These are phyloP conservation scores for Pholiota conissans DNA, from an alignment of 768 basidiomycete genomes.

Conservation along the genomic window DNA sequence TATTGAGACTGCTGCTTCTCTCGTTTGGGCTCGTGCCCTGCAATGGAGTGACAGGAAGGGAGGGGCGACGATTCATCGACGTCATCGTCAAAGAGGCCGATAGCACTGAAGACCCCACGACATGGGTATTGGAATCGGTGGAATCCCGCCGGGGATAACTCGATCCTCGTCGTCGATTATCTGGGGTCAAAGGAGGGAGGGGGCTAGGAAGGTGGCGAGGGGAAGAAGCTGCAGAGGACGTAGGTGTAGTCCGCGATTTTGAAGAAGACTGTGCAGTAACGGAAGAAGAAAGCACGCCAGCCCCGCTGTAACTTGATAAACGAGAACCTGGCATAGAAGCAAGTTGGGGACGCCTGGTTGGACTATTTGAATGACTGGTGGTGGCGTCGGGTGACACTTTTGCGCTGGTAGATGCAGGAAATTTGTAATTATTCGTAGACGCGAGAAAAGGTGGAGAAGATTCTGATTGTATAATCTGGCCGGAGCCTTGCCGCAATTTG, in stretches of 20 bases:
- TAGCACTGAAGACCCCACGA: slow-evolving; percentile 40
- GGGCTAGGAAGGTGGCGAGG: slow-evolving; percentile 43
- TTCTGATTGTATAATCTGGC: slow-evolving; percentile 4
- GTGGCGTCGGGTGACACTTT: slow-evolving; percentile 7
- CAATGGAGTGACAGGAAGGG: slow-evolving; percentile 19
- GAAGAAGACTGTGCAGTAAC: slow-evolving; percentile 16
- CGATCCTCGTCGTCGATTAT: slow-evolving; percentile 33
- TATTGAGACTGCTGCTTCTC: slow-evolving; percentile 27
- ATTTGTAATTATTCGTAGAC: slow-evolving; percentile 10
- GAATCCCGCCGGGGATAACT: slow-evolving; percentile 39
- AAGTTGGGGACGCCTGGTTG: slow-evolving; percentile 17
- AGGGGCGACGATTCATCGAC: slow-evolving; percentile 14
- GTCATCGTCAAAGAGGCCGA: slow-evolving; percentile 39
- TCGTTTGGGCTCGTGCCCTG: slow-evolving; percentile 42
- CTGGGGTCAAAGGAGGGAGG: slow-evolving; percentile 45
- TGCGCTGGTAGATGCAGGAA: slow-evolving; percentile 11
- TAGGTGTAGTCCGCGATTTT: slow-evolving; percentile 38
- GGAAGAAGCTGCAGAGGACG: slow-evolving; percentile 59
- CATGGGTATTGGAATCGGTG: slow-evolving; percentile 31
- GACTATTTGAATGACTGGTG: slow-evolving; percentile 11
- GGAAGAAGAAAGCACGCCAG: background rate
- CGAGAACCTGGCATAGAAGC: slow-evolving; percentile 11
- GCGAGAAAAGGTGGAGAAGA: slow-evolving; percentile 19
- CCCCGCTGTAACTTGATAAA: slow-evolving; percentile 1
- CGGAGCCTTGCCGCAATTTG: background rate